Conservation (phyloP, 257 asterid species). For the Cinchona pubescens region DNA sequence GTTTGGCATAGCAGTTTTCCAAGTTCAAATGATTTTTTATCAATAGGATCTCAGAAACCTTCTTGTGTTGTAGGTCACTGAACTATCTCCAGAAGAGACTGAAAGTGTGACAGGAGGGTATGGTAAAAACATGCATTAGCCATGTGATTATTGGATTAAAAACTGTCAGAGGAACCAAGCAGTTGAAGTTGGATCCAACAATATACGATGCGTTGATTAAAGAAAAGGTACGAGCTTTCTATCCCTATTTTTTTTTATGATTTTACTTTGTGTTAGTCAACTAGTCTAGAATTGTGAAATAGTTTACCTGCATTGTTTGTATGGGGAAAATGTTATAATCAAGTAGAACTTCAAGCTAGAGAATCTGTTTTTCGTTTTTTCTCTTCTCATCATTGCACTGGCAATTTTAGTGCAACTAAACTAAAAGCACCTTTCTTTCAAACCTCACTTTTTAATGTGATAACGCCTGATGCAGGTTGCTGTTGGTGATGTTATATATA, state of each 20-base stretch:
- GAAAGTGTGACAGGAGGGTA: conserved; percentile 95
- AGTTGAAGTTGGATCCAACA: conserved; percentile 90
- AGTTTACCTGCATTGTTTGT: neutral
- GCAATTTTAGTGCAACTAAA: neutral
- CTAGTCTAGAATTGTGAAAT: neutral
- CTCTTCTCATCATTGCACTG: neutral
- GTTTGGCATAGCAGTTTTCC: neutral
- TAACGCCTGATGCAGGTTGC: conserved; percentile 62
- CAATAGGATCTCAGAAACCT: conserved; percentile 18
- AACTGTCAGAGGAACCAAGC: conserved; percentile 93
- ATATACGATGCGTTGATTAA: conserved; percentile 89
- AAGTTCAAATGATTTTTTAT: neutral
- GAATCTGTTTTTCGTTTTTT: neutral
- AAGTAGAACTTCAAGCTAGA: neutral
- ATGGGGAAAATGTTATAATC: neutral
- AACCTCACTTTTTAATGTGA: neutral
- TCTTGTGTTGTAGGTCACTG: conserved; percentile 63
- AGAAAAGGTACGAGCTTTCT: conserved; percentile 57
- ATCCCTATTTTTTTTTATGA: neutral
- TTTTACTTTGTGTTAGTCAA: neutral
- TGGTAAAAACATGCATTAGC: conserved; percentile 86
- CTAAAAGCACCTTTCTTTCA: neutral
- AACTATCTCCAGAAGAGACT: conserved; percentile 91
- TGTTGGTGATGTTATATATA: conserved; percentile 94
- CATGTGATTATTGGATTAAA: conserved; percentile 93